Evolutionary conservation across 805 yeast genomes (phyloP).

Genomic region (Candida pseudoglaebosa): DNA sequence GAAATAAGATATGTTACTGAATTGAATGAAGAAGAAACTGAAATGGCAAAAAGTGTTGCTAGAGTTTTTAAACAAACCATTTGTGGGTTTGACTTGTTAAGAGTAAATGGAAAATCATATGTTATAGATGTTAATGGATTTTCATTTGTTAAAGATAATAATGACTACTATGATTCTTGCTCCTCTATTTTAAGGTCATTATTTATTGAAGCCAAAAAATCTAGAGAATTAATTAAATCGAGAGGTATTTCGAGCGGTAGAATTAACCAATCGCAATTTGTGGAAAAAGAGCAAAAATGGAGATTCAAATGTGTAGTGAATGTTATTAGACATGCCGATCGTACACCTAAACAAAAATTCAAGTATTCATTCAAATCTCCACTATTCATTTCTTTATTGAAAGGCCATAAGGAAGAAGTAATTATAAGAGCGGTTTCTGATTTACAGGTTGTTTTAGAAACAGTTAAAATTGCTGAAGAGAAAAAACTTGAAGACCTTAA

Average conservation of each 20-base stretch:
- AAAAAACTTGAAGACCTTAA: conserved; percentile 74
- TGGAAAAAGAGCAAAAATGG: conserved; percentile 86
- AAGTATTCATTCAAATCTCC: conserved; percentile 91
- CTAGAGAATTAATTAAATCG: conserved; percentile 36
- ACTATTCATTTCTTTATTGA: conserved; percentile 76
- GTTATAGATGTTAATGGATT: conserved; percentile 98
- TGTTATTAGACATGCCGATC: conserved; percentile 94
- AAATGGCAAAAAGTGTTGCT: conserved; percentile 77
- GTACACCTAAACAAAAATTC: conserved; percentile 97
- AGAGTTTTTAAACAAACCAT: conserved; percentile 83
- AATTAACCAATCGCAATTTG: conserved; percentile 36
- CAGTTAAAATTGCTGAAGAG: conserved; percentile 77
- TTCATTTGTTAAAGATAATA: conserved; percentile 92
- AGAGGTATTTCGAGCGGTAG: conserved; percentile 32
- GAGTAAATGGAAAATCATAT: conserved; percentile 83
- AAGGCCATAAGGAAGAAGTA: conserved; percentile 95
- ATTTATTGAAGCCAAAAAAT: conserved; percentile 53
- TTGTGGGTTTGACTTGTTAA: conserved; percentile 91
- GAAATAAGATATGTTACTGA: conserved; percentile 89
- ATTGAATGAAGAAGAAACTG: conserved; percentile 66
- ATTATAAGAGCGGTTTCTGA: conserved; percentile 89
- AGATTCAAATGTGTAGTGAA: conserved; percentile 88
- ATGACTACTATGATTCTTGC: conserved; percentile 78
- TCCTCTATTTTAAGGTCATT: conserved; percentile 71
- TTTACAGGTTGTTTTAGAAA: conserved; percentile 76